These are phyloP conservation scores for Pelargonium citronellum DNA, from an alignment of 441 rosid genomes.

Conservation along the genomic window DNA sequence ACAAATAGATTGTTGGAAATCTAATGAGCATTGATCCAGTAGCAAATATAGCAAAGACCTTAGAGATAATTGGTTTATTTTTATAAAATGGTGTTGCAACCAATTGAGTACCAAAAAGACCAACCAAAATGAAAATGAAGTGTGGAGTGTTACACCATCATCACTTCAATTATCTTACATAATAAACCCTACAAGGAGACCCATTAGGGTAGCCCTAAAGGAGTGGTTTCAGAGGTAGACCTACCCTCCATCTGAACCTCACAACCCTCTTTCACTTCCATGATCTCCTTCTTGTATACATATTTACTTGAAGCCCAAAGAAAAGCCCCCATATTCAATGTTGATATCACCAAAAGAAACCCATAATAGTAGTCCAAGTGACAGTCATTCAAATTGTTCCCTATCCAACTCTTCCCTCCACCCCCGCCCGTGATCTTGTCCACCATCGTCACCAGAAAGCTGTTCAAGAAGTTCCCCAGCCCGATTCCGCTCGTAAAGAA, in stretches of 20 bases:
- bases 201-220: not conserved
- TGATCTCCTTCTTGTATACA: not conserved
- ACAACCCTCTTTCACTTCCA: not conserved
- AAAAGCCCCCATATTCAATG: not conserved
- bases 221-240: not conserved
- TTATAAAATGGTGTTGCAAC: no score
- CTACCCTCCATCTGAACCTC: not conserved
- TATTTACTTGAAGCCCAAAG: not conserved
- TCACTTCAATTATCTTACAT: no score
- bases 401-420: conserved; percentile 64
- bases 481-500: conserved; percentile 54
- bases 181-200: not conserved
- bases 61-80: no score
- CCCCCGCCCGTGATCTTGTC: conserved; percentile 42
- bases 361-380: conserved; percentile 72
- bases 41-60: no score
- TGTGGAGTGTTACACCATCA: no score
- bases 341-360: conserved; percentile 46
- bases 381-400: conserved; percentile 72
- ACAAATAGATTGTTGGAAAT: no score
- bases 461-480: conserved; percentile 62
- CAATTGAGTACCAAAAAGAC: no score
- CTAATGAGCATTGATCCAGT: no score
- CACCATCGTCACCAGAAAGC: conserved; percentile 59
- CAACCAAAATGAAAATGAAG: no score